Evolutionary conservation across 148 eudicot species (phyloP).

Genomic region (Silene uniflora): DNA sequence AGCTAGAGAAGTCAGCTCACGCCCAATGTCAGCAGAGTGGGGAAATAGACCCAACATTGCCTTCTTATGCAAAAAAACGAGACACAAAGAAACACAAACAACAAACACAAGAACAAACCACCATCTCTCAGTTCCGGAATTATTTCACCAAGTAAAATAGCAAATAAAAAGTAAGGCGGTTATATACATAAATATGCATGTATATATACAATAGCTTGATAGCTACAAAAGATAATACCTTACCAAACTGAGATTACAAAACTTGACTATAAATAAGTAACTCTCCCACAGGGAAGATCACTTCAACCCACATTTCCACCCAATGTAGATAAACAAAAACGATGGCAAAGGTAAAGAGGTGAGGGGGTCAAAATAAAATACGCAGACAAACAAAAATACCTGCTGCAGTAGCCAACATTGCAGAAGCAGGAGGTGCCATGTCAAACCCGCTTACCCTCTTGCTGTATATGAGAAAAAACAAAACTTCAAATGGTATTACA

Average conservation of each 20-base stretch:
- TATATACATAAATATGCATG: slow-evolving; percentile 10
- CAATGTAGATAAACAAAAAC: neutral
- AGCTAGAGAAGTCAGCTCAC: slow-evolving; percentile 99
- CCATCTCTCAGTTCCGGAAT: slow-evolving; percentile 79
- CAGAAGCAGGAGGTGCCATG: slow-evolving; percentile 97
- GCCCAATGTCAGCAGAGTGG: slow-evolving; percentile 99
- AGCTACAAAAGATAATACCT: slow-evolving; percentile 27
- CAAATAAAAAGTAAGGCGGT: slow-evolving; percentile 16
- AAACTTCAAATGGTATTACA: neutral
- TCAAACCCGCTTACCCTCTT: slow-evolving; percentile 97
- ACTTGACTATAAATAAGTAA: neutral
- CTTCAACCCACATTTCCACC: slow-evolving; percentile 10
- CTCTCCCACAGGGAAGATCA: neutral
- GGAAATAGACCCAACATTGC: slow-evolving; percentile 93
- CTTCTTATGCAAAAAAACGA: slow-evolving; percentile 89
- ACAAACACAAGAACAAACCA: slow-evolving; percentile 89
- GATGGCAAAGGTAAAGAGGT: neutral
- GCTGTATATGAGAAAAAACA: slow-evolving; percentile 42
- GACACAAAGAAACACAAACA: slow-evolving; percentile 83
- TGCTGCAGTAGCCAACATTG: slow-evolving; percentile 62
- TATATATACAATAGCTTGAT: neutral
- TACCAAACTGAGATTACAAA: slow-evolving; percentile 43
- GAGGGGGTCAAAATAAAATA: neutral
- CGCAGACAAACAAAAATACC: slow-evolving; percentile 39
- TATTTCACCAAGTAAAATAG: slow-evolving; percentile 44